Evolutionary conservation across 352 stramenopile species (phyloP), one percentile per base, ranked within the genome.

Genomic region (Globisporangium rhizosaccharum): DNA sequence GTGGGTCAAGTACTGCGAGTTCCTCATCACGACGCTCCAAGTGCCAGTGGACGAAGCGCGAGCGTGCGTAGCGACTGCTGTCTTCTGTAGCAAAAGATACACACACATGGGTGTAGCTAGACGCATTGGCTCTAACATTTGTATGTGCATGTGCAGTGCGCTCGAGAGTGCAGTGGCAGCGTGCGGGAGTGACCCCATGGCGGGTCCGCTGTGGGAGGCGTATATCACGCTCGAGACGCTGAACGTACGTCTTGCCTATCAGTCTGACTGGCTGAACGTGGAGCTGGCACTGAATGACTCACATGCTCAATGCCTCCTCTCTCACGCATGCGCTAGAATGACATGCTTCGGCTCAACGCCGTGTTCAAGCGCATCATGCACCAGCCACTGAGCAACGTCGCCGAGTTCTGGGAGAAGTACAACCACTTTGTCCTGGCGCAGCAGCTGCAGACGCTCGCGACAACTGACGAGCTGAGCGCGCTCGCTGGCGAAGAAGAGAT

Each of bases 351-450:
- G 10, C 61, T 92, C 28, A 92, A 92, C 58, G 66, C 85, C 64
- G 76, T 92, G 53, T 92, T 92, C 52, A 90, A 90, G 70, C 79
- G 79, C 47, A 85, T 89, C 33, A 81, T 92, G 71, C 37, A 77
- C 20, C 72, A 87, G 26, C 80, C 82, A 39, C 56, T 92, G 57
- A 83, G 74, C 45, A 92, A 92, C 62, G 61, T 92, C 39, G 82
- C 89, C 18, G 82, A 92, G 50, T 90, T 92, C 23, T 92, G 82
- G 82, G 82, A 92, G 42, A 90, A 88, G 57, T 92, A 92, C 66
- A 92, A 92, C 62, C 79, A 90, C 56, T 92, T 90, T 65, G 80
- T 92, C 23, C 56, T 92, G 20, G 80, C 80, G 5, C 82, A 92
- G 63, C 79, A 87, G 56, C 57, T 92, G 45, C 67, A 71, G 57